Conservation (phyloP, 768 basidiomycete genomes). For the Hypholoma sublateritium region DNA sequence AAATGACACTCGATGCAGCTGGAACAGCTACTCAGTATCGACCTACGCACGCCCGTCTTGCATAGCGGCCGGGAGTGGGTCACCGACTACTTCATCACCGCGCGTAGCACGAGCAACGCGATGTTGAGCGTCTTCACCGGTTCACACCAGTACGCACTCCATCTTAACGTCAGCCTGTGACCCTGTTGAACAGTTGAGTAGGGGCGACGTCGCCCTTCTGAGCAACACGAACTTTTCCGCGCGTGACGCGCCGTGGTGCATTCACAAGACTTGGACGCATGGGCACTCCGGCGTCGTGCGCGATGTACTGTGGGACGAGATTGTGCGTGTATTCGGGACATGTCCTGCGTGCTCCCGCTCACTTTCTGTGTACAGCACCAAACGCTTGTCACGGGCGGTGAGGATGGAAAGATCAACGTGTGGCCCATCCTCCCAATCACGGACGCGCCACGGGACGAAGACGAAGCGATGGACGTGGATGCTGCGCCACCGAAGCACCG, state of each 20-base stretch:
- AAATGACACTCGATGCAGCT: conserved; percentile 38
- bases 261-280: conserved; percentile 52
- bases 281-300: conserved; percentile 61
- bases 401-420: conserved; percentile 27
- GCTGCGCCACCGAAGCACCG: conserved; percentile 15
- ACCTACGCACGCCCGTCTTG: conserved; percentile 66
- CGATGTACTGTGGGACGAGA: conserved; percentile 55
- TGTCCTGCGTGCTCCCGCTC: not conserved
- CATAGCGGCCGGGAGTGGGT: conserved; percentile 64
- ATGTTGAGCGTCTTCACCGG: conserved; percentile 63
- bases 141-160: conserved; percentile 63
- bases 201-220: conserved; percentile 59
- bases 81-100: conserved; percentile 75
- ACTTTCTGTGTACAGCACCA: conserved; percentile 17
- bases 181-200: conserved; percentile 20
- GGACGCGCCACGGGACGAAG: conserved; percentile 6
- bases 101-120: conserved; percentile 34
- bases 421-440: conserved; percentile 22
- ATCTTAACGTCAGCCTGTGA: not conserved
- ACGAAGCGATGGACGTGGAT: conserved; percentile 17
- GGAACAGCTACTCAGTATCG: conserved; percentile 53
- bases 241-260: conserved; percentile 42
- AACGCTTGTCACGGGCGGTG: conserved; percentile 29
- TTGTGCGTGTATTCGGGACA: conserved; percentile 27
- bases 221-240: conserved; percentile 41